Evolutionary conservation across 441 rosid species (phyloP), one percentile per base, ranked within the genome.

Genomic region (Biscutella laevigata): DNA sequence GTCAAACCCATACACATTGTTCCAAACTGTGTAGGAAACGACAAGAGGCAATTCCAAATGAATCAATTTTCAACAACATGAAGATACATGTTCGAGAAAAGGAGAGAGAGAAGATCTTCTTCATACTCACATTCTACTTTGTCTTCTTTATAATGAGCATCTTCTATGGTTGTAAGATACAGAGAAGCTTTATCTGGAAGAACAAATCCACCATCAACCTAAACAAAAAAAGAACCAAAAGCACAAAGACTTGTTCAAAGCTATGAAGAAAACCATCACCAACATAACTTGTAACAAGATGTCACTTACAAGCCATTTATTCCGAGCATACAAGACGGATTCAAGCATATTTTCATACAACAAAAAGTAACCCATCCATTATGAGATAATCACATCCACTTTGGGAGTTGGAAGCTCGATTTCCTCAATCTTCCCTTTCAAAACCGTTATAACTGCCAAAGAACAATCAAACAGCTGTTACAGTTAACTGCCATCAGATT

Each of bases 401-500:
- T 80, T 82, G 15, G 71, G 56, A 7, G 77, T 74, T 4, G 97
- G 97, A 20, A 88, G 84, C 57, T 81, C 95, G 20, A 86, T 68
- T 43, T 88, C 97, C 70, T 88, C 97, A n/a, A 88, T 71, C 81
- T 88, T 86, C 53, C 97, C 95, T 77, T 86, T 88, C 74, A 88
- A 62, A 78, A 88, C 90, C 0, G 97, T 88, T 64, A 88, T 59
- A 51, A 81, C 97, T 86, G 84, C 38, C 25, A 25, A 51, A 17
- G 3, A 44, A 42, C 59, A 46, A 26, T 5, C 57, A 51, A 59
- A 10, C 35, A 35, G 16, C 26, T 13, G 12, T 17, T 9, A 27
- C 21, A 4, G 36, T 7, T 6, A 19, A 39, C 35, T 37, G 21
- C 36, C 21, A 33, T 56, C 4, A 2, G 33, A 37, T 13, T 17